These are phyloP conservation scores for Lachancea meyersii DNA, from an alignment of 805 yeast genomes.

Conservation along the genomic window DNA sequence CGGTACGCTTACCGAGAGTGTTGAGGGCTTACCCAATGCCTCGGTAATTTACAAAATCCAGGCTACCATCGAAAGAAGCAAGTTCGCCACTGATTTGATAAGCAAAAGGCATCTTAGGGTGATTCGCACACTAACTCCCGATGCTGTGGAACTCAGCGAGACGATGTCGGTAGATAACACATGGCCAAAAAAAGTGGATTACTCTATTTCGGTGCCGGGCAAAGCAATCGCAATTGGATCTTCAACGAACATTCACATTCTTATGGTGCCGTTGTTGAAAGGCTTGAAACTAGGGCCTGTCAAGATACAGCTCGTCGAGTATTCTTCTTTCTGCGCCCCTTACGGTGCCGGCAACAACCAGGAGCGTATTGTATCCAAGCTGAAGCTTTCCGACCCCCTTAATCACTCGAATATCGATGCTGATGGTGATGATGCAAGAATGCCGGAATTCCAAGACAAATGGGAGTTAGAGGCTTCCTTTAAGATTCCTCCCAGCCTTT, in stretches of 20 bases:
- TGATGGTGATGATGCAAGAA: slow-evolving; percentile 20
- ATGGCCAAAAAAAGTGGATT: slow-evolving; percentile 93
- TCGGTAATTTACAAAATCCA: slow-evolving; percentile 65
- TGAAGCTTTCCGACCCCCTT: slow-evolving; percentile 37
- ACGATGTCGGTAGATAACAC: slow-evolving; percentile 90
- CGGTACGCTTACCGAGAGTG: slow-evolving; percentile 78
- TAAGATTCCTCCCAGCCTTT: slow-evolving; percentile 64
- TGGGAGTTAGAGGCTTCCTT: slow-evolving; percentile 70
- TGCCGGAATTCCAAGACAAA: slow-evolving; percentile 39
- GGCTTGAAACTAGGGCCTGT: slow-evolving; percentile 76
- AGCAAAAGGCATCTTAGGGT: slow-evolving; percentile 72
- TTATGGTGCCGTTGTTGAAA: slow-evolving; percentile 72
- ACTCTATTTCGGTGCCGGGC: slow-evolving; percentile 76
- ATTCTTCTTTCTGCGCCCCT: slow-evolving; percentile 53
- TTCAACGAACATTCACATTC: slow-evolving; percentile 57
- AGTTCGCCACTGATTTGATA: slow-evolving; percentile 58
- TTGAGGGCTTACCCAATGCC: slow-evolving; percentile 84
- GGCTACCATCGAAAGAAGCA: slow-evolving; percentile 77
- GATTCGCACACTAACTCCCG: slow-evolving; percentile 81
- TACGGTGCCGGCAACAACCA: slow-evolving; percentile 51
- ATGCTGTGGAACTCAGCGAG: slow-evolving; percentile 79
- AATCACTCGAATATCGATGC: slow-evolving; percentile 34
- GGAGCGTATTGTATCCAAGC: slow-evolving; percentile 57
- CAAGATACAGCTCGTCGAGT: slow-evolving; percentile 61
- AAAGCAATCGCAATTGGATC: slow-evolving; percentile 91